These are phyloP conservation scores for Maudiozyma turicensis DNA, from an alignment of 805 yeast genomes.

Conservation along the genomic window DNA sequence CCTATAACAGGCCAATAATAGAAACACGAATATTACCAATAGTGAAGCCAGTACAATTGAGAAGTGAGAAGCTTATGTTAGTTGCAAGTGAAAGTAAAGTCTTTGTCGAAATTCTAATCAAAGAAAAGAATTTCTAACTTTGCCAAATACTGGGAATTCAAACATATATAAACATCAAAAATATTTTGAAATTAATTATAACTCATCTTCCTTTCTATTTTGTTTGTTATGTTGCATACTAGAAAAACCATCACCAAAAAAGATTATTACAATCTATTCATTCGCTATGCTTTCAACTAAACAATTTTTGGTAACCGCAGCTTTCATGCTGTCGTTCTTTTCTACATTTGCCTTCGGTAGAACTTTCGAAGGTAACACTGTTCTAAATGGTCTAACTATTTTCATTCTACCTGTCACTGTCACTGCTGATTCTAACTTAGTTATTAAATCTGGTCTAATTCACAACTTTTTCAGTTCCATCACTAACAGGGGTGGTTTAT, in stretches of 20 bases:
- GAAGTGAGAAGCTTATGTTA: too few species aligned
- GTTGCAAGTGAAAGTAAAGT: too few species aligned
- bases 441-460: constrained; percentile 1
- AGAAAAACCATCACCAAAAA: constrained; percentile 2
- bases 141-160: background rate
- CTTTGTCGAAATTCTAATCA: too few species aligned
- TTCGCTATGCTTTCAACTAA: constrained; percentile 3
- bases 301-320: constrained; percentile 4
- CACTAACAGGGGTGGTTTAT: constrained; percentile 2
- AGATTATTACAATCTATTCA: background rate
- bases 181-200: background rate
- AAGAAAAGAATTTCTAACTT: too few species aligned
- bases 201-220: background rate
- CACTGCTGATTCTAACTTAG: background rate
- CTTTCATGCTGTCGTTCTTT: constrained; percentile 3
- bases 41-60: too few species aligned
- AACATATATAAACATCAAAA: background rate
- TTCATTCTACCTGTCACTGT: constrained; percentile 2
- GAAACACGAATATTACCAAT: too few species aligned
- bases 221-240: background rate
- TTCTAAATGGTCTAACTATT: constrained; percentile 1
- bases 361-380: constrained; percentile 1
- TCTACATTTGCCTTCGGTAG: constrained; percentile 1
- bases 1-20: too few species aligned
- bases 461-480: constrained; percentile 1